A percentile compares a stretch with the other conserved stretches of the same genome.
Conservation (phyloP, 495 filamentous ascomycete genomes). For the Penicillium simplicissimum region DNA sequence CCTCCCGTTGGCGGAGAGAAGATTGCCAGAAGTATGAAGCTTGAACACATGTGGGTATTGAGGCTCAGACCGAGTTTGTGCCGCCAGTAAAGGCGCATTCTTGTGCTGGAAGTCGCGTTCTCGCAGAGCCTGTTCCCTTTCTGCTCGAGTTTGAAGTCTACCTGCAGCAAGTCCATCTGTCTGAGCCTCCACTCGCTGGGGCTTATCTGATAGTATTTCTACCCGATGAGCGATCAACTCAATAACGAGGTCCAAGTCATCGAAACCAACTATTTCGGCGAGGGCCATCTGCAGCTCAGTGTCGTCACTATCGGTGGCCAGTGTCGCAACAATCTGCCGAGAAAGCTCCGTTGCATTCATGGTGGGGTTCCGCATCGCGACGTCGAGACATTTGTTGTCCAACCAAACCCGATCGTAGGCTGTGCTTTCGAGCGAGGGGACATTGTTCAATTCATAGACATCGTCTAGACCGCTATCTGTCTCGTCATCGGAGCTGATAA, state of each 20-base stretch:
- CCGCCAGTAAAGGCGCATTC: slow-evolving; percentile 62
- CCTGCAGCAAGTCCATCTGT: slow-evolving; percentile 53
- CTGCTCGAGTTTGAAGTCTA: slow-evolving; percentile 67
- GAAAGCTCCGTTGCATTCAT: slow-evolving; percentile 62
- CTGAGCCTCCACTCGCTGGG: slow-evolving; percentile 39
- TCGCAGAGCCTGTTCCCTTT: slow-evolving; percentile 74
- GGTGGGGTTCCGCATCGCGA: slow-evolving; percentile 60
- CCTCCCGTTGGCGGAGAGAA: slow-evolving; percentile 69
- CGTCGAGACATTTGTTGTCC: slow-evolving; percentile 57
- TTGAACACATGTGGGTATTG: slow-evolving; percentile 94
- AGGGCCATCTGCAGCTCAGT: slow-evolving; percentile 85
- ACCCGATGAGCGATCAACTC: slow-evolving; percentile 73
- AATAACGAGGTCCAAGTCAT: slow-evolving; percentile 86
- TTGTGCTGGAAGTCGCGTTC: slow-evolving; percentile 83
- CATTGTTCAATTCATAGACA: slow-evolving; percentile 17
- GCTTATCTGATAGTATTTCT: slow-evolving; percentile 54
- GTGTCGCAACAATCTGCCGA: slow-evolving; percentile 67
- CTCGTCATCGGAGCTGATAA: slow-evolving; percentile 73
- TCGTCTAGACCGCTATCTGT: slow-evolving; percentile 51
- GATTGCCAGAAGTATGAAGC: slow-evolving; percentile 77
- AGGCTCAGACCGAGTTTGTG: slow-evolving; percentile 58
- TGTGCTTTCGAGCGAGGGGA: slow-evolving; percentile 17
- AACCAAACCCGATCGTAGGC: slow-evolving; percentile 62
- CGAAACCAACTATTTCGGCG: slow-evolving; percentile 89
- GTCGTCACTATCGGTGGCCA: slow-evolving; percentile 67